phyloP scores from a whole-genome alignment of 352 stramenopile genomes.

The Sclerospora graminicola region DNA sequence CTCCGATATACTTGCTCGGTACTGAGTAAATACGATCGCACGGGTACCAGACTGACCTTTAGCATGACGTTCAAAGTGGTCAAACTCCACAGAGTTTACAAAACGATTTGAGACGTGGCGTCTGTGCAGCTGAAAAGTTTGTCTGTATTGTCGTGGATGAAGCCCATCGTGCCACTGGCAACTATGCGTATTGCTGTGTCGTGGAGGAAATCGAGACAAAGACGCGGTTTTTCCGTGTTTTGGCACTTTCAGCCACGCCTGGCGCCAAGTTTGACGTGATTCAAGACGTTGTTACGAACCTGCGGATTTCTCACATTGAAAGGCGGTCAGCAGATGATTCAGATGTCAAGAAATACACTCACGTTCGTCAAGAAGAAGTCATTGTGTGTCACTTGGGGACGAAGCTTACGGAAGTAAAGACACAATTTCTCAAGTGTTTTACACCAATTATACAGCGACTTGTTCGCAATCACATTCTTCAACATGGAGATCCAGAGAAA shows the following conservation, averaged over 20 bases:
- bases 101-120: constrained; percentile 89
- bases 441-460: constrained; percentile 52
- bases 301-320: constrained; percentile 94
- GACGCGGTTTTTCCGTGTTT: constrained; percentile 82
- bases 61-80: constrained; percentile 76
- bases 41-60: constrained; percentile 73
- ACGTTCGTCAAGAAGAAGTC: constrained; percentile 74
- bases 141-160: constrained; percentile 98
- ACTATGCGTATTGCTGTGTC: constrained; percentile 95
- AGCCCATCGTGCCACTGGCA: constrained; percentile 93
- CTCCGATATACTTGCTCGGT: constrained; percentile 89
- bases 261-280: constrained; percentile 93
- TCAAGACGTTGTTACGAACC: constrained; percentile 93
- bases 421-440: constrained; percentile 53
- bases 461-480: constrained; percentile 42
- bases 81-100: constrained; percentile 82
- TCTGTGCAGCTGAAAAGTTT: constrained; percentile 73
- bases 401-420: constrained; percentile 58
- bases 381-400: constrained; percentile 56
- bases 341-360: constrained; percentile 88
- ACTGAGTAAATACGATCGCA: constrained; percentile 98
- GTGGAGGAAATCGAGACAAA: constrained; percentile 53
- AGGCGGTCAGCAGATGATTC: constrained; percentile 90
- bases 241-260: constrained; percentile 95
- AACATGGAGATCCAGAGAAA: constrained; percentile 60